Base-by-base conservation (phyloP, 257 asterid genomes). In the Przewalskia tangutica region DNA sequence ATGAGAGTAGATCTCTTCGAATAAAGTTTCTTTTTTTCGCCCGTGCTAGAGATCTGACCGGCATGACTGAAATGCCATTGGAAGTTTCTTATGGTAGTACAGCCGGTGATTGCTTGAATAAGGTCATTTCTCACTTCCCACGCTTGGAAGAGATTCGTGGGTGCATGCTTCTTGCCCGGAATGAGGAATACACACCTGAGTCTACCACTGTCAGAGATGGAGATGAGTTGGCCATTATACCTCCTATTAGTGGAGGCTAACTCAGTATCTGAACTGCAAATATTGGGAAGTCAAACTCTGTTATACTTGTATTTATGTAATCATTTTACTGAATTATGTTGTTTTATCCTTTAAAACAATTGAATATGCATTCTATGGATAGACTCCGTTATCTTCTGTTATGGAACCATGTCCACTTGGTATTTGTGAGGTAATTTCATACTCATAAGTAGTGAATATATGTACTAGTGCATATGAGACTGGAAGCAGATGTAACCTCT, bases 171-270 rank as follows among this genome's bases (percentile, higher is more conserved):
- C 95, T 95, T 8, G 98, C 98, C 62, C 85, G 91, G 2, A 91
- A 38, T 38, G 42, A 92, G 87, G 98, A 95, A 84, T 95, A 94
- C 86, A 83, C 91, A 27, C 81, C 85, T 1, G 97, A 91, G 60
- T 87, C 97, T 38, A 84, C 91, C 17, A 83, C 87, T 77, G 95
- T 95, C 59, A 89, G 90, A 82, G 92, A 94, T 81, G 83, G 90
- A 81, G 99, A 95, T 85, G 97, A 91, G 84, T 85, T 95, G 85
- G 99, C 98, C 36, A 94, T 95, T 83, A 95, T 95, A 84, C 98
- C 98, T 83, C 99, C 98, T 77, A 95, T 92, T 82, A 95, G 98
- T 81, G 98, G 98, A 66, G 98, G 99, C 4, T 95, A 95, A 20
- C 18, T 46, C 79, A 46, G 42, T 20, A 20, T 48, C 20, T 71